These are phyloP conservation scores for Nemania sp. DNA, from an alignment of 2,329 filamentous ascomycete species.

Conservation along the genomic window DNA sequence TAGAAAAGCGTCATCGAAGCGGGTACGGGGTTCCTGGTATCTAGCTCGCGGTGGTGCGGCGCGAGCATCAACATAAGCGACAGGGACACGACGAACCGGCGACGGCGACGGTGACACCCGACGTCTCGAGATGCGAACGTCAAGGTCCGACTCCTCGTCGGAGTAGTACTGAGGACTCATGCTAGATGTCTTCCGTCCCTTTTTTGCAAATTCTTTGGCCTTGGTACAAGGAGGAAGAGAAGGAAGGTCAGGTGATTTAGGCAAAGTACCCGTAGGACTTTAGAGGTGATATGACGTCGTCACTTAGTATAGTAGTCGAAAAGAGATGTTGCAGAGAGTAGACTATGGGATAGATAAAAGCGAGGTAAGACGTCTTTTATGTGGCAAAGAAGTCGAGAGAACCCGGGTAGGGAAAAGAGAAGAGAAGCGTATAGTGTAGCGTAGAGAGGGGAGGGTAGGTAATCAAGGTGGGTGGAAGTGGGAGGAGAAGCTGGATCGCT, in stretches of 20 bases:
- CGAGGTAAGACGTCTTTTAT: constrained; percentile 4
- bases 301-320: not conserved
- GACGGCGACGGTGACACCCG: constrained; percentile 55
- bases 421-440: constrained; percentile 7
- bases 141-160: constrained; percentile 67
- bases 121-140: constrained; percentile 60
- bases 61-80: constrained; percentile 61
- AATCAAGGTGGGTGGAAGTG: constrained; percentile 28
- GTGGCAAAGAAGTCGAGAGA: not conserved
- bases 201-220: constrained; percentile 1
- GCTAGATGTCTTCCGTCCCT: not conserved
- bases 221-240: not conserved
- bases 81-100: constrained; percentile 51
- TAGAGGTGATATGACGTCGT: not conserved
- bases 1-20: constrained; percentile 53
- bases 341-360: not conserved
- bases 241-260: not conserved
- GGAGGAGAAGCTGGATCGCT: constrained; percentile 28
- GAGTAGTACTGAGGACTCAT: constrained; percentile 56
- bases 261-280: constrained; percentile 8
- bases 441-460: constrained; percentile 15
- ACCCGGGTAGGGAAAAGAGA: constrained; percentile 1
- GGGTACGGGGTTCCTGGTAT: constrained; percentile 54
- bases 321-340: constrained; percentile 8
- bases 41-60: constrained; percentile 53